Evolutionary conservation across 2,329 filamentous ascomycete species (phyloP).

Genomic region (Periconia macrospinosa): DNA sequence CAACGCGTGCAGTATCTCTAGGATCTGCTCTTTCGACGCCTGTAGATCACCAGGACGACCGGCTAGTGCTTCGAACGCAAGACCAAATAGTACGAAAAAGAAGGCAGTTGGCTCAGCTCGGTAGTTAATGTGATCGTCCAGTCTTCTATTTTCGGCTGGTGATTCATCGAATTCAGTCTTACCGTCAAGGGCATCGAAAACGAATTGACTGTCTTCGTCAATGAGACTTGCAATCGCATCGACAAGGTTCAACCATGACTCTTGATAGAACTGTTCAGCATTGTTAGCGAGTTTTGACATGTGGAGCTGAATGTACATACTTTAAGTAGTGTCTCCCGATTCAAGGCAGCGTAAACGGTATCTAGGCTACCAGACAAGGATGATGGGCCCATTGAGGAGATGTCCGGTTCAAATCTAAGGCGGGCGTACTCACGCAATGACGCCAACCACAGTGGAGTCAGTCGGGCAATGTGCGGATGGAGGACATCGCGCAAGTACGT

Average conservation of each 20-base stretch:
- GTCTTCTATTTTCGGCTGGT: conserved; percentile 54
- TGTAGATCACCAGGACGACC: conserved; percentile 74
- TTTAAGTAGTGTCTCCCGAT: conserved; percentile 86
- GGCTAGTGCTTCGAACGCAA: conserved; percentile 93
- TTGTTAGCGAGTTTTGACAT: conserved; percentile 8
- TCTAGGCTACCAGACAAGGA: conserved; percentile 84
- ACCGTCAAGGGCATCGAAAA: conserved; percentile 94
- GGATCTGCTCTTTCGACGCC: conserved; percentile 73
- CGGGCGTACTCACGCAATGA: conserved; percentile 92
- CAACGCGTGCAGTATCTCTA: conserved; percentile 86
- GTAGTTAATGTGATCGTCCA: conserved; percentile 80
- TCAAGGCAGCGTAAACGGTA: conserved; percentile 91
- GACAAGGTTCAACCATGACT: conserved; percentile 93
- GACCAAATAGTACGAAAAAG: conserved; percentile 96
- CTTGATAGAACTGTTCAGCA: conserved; percentile 76
- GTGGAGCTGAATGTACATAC: conserved; percentile 33
- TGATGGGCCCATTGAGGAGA: conserved; percentile 82
- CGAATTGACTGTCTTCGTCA: conserved; percentile 95
- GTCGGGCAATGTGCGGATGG: conserved; percentile 82
- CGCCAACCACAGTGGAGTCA: conserved; percentile 92
- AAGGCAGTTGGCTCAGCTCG: conserved; percentile 97
- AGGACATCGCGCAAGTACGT: conserved; percentile 86
- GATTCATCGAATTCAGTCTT: conserved; percentile 56
- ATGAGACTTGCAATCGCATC: conserved; percentile 97
- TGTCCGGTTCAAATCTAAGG: conserved; percentile 93